Percentiles rank a stretch among this genome's conserved stretches.
phyloP scores from a whole-genome alignment of 1,284 basidiomycete species.

The Rhodotorula glutinis region DNA sequence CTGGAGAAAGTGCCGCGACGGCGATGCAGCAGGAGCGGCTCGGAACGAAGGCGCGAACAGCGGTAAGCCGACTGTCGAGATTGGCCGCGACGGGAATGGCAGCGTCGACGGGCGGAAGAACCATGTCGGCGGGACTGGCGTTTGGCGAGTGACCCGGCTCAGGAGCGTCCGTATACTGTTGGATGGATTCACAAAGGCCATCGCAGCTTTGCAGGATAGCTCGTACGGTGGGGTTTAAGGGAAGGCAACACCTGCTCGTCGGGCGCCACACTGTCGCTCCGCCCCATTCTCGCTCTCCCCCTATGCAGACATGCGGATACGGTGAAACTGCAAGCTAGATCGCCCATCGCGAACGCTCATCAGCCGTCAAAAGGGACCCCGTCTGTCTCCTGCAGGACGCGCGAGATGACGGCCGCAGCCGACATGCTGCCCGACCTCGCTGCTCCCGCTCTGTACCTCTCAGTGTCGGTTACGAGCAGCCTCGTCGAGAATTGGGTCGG shows the following conservation, averaged over 20 bases:
- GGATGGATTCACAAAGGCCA: background rate
- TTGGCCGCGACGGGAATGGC: background rate
- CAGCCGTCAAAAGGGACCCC: no score
- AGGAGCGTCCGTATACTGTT: background rate
- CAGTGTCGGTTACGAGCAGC: background rate
- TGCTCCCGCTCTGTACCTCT: background rate
- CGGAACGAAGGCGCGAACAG: conserved; percentile 7
- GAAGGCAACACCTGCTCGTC: no score
- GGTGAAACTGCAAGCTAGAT: no score
- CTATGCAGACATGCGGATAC: no score
- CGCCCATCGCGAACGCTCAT: no score
- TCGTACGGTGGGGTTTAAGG: no score
- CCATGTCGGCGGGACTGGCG: background rate
- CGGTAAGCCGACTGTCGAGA: background rate
- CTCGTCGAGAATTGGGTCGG: background rate
- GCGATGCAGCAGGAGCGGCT: background rate
- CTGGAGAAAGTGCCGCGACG: background rate
- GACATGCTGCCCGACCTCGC: no score
- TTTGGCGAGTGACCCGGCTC: background rate
- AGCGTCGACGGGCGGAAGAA: conserved; percentile 10
- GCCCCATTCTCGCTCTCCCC: no score
- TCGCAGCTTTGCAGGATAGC: no score
- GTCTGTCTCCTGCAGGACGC: no score
- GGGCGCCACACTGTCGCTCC: no score
- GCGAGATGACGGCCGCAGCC: background rate